These are phyloP conservation scores for Aureoboletus auriporus DNA, from an alignment of 768 basidiomycete genomes.

Conservation along the genomic window DNA sequence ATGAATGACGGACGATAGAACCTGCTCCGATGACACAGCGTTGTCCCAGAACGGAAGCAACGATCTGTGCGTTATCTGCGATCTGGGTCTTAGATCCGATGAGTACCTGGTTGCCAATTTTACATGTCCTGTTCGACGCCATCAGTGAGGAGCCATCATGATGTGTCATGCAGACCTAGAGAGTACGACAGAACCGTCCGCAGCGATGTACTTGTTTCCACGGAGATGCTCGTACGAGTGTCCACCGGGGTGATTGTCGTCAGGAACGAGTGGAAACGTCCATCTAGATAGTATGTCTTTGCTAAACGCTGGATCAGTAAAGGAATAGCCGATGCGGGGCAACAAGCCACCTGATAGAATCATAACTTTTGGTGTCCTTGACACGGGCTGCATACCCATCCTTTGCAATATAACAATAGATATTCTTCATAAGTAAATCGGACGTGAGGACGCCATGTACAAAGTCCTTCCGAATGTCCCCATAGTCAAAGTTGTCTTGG, in stretches of 20 bases:
- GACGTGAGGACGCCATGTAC: slow-evolving; percentile 92
- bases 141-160: neutral
- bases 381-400: slow-evolving; percentile 92
- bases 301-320: slow-evolving; percentile 37
- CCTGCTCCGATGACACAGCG: slow-evolving; percentile 70
- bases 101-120: slow-evolving; percentile 75
- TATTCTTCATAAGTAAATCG: slow-evolving; percentile 91
- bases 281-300: slow-evolving; percentile 91
- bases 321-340: neutral
- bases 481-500: slow-evolving; percentile 98
- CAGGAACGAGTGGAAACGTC: slow-evolving; percentile 95
- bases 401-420: slow-evolving; percentile 84
- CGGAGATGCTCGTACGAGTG: slow-evolving; percentile 81
- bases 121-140: slow-evolving; percentile 57
- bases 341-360: slow-evolving; percentile 68
- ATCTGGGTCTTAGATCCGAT: slow-evolving; percentile 78
- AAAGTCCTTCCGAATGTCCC: slow-evolving; percentile 88
- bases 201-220: slow-evolving; percentile 86
- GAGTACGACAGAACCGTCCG: slow-evolving; percentile 70
- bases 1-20: slow-evolving; percentile 67
- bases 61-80: slow-evolving; percentile 60
- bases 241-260: slow-evolving; percentile 84
- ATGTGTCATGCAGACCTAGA: slow-evolving; percentile 48
- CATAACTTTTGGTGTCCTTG: slow-evolving; percentile 89
- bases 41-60: slow-evolving; percentile 73